Base-by-base conservation (phyloP, 129 eudicot genomes). In the Chrysanthemum makinoi region DNA sequence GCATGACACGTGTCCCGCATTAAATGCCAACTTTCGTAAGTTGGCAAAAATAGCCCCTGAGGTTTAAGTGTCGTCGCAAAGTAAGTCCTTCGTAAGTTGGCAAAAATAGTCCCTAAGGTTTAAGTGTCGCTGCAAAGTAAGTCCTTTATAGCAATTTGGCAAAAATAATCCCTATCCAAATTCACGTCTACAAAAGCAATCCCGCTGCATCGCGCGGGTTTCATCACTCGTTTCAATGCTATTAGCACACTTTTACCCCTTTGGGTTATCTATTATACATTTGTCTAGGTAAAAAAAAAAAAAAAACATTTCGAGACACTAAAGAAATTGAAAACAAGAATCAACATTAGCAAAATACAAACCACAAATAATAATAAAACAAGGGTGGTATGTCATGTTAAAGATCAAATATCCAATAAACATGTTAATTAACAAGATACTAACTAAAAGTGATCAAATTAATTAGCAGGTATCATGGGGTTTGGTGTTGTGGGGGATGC, bases 351-450 rank as follows among this genome's bases (percentile, higher is more conserved):
- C 52, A 73, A 22, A 77, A 77, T 71, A 65, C 85, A 62, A 80
- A 77, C 54, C 65, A 69, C 83, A 73, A 77, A 62, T 63, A 49
- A 28, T 65, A 69, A 22, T 47, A 55, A 72, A 77, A 64, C 66
- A 50, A 69, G 68, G 57, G 68, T 77, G 67, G 73, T 73, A 77
- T 83, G 77, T 76, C 75, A 83, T 66, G 88, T 76, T 79, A 84
- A 83, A 74, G 74, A 75, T 63, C 63, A 75, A 80, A 66, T 74
- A 76, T 63, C 63, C 72, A 80, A 66, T 74, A 76, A 44, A 69
- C 46, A 20, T 53, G 72, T 78, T 71, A 78, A 71, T 15, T 55
- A 26, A 19, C 18, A 11, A 0, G 77, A 57, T 57, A 64, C 81
- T 62, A 70, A 56, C 67, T 78, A 77, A 24, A 46, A 69, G n/a